Percentiles rank a stretch among this genome's conserved stretches.
Conservation (phyloP, 2,329 filamentous ascomycete species). For the Malbranchea cinnamomea region DNA sequence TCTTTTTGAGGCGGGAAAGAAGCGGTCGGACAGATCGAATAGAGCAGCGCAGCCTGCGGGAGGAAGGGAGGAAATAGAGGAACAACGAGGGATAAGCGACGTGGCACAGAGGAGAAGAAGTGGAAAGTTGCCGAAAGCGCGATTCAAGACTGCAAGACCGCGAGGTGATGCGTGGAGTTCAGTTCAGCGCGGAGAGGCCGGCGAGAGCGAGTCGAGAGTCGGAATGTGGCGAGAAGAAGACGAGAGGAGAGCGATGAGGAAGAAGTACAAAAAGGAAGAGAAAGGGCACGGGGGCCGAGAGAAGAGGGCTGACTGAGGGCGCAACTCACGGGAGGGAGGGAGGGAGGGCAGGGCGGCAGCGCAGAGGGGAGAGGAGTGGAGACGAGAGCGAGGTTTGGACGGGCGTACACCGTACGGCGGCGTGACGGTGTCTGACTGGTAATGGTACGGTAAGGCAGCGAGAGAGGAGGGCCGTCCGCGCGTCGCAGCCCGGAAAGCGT, state of each 20-base stretch:
- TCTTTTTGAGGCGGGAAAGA: too few relatives aligned
- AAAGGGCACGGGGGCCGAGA: constrained; percentile 41
- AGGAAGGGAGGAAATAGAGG: too few relatives aligned
- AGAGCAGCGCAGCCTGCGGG: too few relatives aligned
- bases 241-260: constrained; percentile 7
- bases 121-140: constrained; percentile 7
- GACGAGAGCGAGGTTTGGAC: constrained; percentile 5
- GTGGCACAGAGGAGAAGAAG: constrained; percentile 5
- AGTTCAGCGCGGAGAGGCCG: constrained; percentile 2
- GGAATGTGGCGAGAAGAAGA: constrained; percentile 12
- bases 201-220: constrained; percentile 7
- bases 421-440: too few relatives aligned
- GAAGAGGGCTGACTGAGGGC: constrained; percentile 7
- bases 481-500: too few relatives aligned
- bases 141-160: too few relatives aligned
- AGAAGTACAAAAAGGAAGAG: constrained; percentile 41
- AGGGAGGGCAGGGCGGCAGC: constrained; percentile 4
- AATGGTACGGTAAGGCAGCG: too few relatives aligned
- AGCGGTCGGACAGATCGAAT: too few relatives aligned
- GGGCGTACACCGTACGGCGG: too few relatives aligned
- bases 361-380: constrained; percentile 6
- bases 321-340: constrained; percentile 7
- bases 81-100: too few relatives aligned
- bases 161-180: constrained; percentile 8
- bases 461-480: too few relatives aligned